Evolutionary conservation across 257 asterid genomes (phyloP).

Genomic region (Gardenia jasminoides): DNA sequence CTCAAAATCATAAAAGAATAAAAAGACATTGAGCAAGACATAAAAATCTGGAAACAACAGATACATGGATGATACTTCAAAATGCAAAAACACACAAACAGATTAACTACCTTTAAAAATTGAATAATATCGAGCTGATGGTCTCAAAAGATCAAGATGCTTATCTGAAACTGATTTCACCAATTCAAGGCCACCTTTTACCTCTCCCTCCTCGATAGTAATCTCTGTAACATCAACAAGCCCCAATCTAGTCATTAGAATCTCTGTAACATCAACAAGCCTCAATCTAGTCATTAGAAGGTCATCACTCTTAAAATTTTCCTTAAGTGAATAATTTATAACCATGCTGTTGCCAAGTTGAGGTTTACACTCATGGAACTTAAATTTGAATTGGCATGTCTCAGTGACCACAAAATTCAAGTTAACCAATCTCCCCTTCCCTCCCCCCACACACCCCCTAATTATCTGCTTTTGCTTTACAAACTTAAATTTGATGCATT

Average conservation of each 20-base stretch:
- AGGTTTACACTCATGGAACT: not conserved
- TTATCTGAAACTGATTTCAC: conserved; percentile 81
- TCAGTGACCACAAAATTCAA: not conserved
- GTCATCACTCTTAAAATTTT: conserved; percentile 6
- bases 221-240: conserved; percentile 72
- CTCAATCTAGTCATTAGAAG: conserved; percentile 35
- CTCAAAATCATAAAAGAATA: not conserved
- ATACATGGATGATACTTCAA: not conserved
- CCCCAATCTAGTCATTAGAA: conserved; percentile 35
- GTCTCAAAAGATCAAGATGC: conserved; percentile 96
- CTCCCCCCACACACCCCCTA: not conserved
- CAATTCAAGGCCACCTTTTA: conserved; percentile 69
- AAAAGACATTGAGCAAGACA: not conserved
- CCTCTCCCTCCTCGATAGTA: conserved; percentile 68
- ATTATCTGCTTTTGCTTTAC: not conserved
- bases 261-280: conserved; percentile 69
- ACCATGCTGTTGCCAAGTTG: not conserved
- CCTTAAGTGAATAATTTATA: not conserved
- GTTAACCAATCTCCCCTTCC: not conserved
- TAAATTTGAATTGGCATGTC: not conserved
- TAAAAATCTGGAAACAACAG: not conserved
- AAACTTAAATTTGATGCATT: not conserved
- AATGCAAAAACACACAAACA: conserved; percentile 13
- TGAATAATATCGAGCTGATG: conserved; percentile 84
- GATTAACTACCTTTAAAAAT: conserved; percentile 65